phyloP scores from a whole-genome alignment of 768 basidiomycete species.

The Pleurotus tuber-regium region DNA sequence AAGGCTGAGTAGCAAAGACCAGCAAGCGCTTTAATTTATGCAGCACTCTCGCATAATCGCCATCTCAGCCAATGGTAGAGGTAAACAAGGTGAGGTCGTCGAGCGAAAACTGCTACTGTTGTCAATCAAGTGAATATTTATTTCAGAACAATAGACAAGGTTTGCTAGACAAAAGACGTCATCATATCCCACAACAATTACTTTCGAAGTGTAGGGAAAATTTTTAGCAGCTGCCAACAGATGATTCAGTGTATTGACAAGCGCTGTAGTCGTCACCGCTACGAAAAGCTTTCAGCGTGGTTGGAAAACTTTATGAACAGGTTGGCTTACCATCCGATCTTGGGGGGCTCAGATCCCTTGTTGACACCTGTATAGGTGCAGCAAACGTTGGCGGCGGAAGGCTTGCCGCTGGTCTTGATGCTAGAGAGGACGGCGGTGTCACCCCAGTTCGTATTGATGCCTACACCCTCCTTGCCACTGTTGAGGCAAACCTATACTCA shows the following conservation, averaged over 20 bases:
- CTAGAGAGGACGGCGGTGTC: conserved; percentile 23
- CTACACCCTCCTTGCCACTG: conserved; percentile 21
- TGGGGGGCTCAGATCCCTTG: conserved; percentile 23
- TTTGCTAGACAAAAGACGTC: too few relatives aligned
- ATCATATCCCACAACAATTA: too few relatives aligned
- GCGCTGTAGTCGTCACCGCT: conserved; percentile 23
- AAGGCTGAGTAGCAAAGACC: too few relatives aligned
- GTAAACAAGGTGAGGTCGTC: too few relatives aligned
- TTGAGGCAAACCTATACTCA: conserved; percentile 22
- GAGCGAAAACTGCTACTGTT: too few relatives aligned
- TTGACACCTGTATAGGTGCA: conserved; percentile 24
- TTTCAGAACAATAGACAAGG: too few relatives aligned
- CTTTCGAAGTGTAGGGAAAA: too few relatives aligned
- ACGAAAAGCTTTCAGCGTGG: background rate
- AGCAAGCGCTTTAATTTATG: too few relatives aligned
- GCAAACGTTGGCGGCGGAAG: conserved; percentile 21
- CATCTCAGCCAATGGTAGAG: too few relatives aligned
- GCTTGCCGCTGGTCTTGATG: conserved; percentile 24
- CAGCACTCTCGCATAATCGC: too few relatives aligned
- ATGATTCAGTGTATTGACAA: conserved; percentile 20
- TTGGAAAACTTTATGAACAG: background rate
- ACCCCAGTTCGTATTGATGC: conserved; percentile 27
- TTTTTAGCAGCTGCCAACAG: conserved; percentile 22
- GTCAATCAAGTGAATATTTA: too few relatives aligned
- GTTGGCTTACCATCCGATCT: conserved; percentile 25